phyloP scores from a whole-genome alignment of 2,329 filamentous ascomycete genomes.

The Neofusicoccum umdonicola region DNA sequence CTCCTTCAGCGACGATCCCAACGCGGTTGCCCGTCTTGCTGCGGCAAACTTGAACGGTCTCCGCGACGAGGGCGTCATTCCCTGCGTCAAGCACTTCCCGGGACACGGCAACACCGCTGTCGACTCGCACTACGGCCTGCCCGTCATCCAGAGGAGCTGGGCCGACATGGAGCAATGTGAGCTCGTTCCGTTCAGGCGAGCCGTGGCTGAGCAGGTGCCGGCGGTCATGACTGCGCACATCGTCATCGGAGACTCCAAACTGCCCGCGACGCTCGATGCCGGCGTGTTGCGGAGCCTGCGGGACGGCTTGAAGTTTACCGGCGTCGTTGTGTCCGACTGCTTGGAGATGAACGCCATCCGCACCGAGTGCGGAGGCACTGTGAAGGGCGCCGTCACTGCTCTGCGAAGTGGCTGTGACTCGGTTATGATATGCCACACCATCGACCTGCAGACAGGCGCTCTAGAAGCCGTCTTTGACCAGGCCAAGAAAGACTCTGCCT shows the following conservation, averaged over 20 bases:
- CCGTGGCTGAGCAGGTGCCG: not conserved
- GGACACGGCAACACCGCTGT: constrained; percentile 15
- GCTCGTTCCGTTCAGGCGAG: not conserved
- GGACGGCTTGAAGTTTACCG: not conserved
- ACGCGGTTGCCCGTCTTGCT: not conserved
- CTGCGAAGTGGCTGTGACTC: constrained; percentile 4
- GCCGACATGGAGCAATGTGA: constrained; percentile 10
- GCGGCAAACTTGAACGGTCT: not conserved
- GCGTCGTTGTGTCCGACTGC: constrained; percentile 11
- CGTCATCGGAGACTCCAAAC: not conserved
- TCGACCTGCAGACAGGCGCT: constrained; percentile 2
- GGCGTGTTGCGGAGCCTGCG: not conserved
- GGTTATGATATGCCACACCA: constrained; percentile 17
- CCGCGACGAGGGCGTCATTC: constrained; percentile 6
- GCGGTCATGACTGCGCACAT: constrained; percentile 14
- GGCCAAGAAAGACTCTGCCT: not conserved
- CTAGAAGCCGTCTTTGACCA: not conserved
- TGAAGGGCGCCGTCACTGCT: constrained; percentile 7
- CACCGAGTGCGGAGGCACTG: constrained; percentile 13
- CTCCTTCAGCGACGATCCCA: constrained; percentile 14
- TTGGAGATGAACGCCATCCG: constrained; percentile 17
- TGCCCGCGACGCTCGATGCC: constrained; percentile 8
- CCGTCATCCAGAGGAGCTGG: constrained; percentile 8
- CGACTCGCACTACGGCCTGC: constrained; percentile 14
- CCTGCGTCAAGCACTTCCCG: constrained; percentile 16